Percentiles rank a stretch among this genome's conserved stretches.
phyloP scores from a whole-genome alignment of 2,329 filamentous ascomycete species.

The Scolecobasidium constrictum region DNA sequence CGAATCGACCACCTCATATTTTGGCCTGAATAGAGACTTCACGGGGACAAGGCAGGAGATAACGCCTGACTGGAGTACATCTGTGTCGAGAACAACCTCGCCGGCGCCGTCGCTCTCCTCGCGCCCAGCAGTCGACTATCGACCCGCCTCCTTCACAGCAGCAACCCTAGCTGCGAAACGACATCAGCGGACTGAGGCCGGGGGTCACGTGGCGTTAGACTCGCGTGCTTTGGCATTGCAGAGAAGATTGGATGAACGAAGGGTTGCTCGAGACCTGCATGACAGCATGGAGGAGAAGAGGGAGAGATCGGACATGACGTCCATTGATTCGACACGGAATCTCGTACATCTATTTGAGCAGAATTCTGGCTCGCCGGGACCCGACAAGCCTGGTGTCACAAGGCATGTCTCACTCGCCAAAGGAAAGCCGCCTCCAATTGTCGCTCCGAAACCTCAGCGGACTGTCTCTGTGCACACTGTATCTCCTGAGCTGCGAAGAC shows the following conservation, averaged over 20 bases:
- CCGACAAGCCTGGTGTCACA: not conserved
- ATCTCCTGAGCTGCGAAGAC: conserved; percentile 5
- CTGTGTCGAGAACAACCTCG: not conserved
- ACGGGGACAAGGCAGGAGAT: not conserved
- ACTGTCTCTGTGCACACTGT: conserved; percentile 2
- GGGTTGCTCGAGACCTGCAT: not conserved
- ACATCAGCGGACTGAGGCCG: conserved; percentile 1
- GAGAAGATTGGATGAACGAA: conserved; percentile 1
- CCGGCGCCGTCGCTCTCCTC: not conserved
- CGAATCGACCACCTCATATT: not conserved
- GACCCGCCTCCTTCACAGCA: conserved; percentile 7
- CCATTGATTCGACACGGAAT: conserved; percentile 51
- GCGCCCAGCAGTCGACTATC: not conserved
- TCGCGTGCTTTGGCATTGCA: not conserved
- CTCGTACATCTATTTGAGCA: conserved; percentile 61
- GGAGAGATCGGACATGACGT: conserved; percentile 39
- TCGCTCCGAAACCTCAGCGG: conserved; percentile 7
- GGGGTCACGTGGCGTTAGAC: not conserved
- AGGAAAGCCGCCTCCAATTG: conserved; percentile 5
- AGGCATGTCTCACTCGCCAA: conserved; percentile 1
- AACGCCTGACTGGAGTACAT: not conserved
- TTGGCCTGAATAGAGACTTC: not conserved
- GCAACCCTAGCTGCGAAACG: conserved; percentile 9
- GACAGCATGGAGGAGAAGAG: not conserved
- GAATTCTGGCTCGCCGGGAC: conserved; percentile 18